Conservation (phyloP, 2,329 filamentous ascomycete species). For the Aspergillus costaricaensis region DNA sequence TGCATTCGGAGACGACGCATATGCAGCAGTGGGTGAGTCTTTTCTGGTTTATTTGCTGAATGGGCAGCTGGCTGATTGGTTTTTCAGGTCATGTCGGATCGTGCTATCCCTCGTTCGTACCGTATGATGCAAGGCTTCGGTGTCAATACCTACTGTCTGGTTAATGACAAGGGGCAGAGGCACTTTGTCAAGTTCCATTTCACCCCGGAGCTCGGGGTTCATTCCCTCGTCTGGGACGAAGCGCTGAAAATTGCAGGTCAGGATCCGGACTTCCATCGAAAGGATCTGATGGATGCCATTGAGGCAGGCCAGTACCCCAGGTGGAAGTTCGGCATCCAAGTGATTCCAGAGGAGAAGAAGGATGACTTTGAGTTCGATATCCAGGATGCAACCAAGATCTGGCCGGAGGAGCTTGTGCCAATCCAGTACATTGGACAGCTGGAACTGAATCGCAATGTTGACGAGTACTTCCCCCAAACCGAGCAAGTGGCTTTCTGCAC, state of each 20-base stretch:
- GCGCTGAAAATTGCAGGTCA: conserved; percentile 72
- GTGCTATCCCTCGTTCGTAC: conserved; percentile 37
- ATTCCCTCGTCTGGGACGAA: conserved; percentile 59
- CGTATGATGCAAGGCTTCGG: conserved; percentile 43
- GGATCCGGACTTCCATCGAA: conserved; percentile 80
- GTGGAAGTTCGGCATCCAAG: conserved; percentile 83
- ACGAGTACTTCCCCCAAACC: conserved; percentile 80
- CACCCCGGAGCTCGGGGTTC: conserved; percentile 37
- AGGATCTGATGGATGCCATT: conserved; percentile 74
- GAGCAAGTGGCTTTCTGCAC: conserved; percentile 86
- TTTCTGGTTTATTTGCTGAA: not conserved
- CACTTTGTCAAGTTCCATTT: conserved; percentile 41
- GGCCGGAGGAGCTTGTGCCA: conserved; percentile 76
- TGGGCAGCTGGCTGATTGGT: not conserved
- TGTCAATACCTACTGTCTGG: conserved; percentile 37
- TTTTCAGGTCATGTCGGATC: conserved; percentile 38
- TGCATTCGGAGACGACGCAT: conserved; percentile 37
- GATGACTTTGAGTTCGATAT: conserved; percentile 84
- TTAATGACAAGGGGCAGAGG: conserved; percentile 37
- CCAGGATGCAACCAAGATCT: conserved; percentile 81
- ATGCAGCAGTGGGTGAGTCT: conserved; percentile 36
- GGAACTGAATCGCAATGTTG: conserved; percentile 75
- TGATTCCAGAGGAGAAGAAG: conserved; percentile 69
- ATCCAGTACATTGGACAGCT: conserved; percentile 77
- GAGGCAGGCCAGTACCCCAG: conserved; percentile 69